Evolutionary conservation across 1,284 basidiomycete species (phyloP), one percentile per base, ranked within the genome.

Genomic region (Cryptococcus sp.): DNA sequence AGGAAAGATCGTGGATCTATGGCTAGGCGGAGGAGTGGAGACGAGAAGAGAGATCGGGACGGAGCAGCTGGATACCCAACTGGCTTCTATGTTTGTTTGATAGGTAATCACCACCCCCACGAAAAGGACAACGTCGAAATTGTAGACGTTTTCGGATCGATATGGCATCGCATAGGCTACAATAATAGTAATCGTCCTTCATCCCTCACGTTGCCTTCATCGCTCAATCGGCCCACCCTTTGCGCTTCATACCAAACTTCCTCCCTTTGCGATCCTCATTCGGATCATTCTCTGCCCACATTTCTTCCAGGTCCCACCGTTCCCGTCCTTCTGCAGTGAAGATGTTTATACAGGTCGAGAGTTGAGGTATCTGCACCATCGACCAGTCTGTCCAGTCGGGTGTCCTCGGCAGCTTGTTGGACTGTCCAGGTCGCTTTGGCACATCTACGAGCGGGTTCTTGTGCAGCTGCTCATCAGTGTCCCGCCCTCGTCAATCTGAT

Each of bases 371-470:
- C 5, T 53, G 53, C 1, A 65, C 47, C 19, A 65, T 50, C 16
- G 56, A 51, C 63, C 63, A 65, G 34, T 65, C 63, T 12, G 61
- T 53, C 22, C 62, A 61, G 9, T 47, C 44, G 5, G 54, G 47
- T 25, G 41, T 36, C 19, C 53, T 18, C 5, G 55, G 51, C 5
- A 53, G 28, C 21, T 49, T 50, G 28, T 21, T 41, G 3, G 42
- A 31, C n/a, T 22, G 46, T 19, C 25, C 24, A 21, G n/a, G n/a
- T 19, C 5, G 12, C 16, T 37, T 18, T 18, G 14, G 10, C 14
- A n/a, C 19, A 16, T 32, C 6, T 2, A 36, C 35, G 14, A 44
- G 40, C 19, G 51, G 48, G 37, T 52, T 52, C 18, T 55, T 50
- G 31, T 48, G 51, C 5, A 58, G 50, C 56, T 58, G 36, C 7